Base-by-base conservation (phyloP, 2,329 filamentous ascomycete species). In the Intubia oerlemansii region DNA sequence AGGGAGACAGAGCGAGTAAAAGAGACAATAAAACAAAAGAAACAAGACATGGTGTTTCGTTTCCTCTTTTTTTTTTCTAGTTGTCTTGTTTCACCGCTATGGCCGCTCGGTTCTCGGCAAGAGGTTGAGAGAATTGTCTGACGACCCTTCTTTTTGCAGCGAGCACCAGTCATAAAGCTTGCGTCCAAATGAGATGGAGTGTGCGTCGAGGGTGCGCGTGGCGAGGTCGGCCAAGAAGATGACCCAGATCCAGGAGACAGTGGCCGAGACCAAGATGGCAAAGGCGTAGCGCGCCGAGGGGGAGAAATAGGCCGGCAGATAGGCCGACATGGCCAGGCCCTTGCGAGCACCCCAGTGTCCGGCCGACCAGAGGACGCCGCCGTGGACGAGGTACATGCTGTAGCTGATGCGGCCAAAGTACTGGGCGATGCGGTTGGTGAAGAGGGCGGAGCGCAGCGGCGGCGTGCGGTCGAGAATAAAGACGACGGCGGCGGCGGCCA, bases 331-430 rank as follows among this genome's bases (percentile, higher is more conserved):
- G 11, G 43, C 41, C 3, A 31, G 29, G 10, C 25, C 14, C 23
- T 27, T 30, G 17, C 27, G 21, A 10, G 22, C 31, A 7, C 18
- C 25, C 32, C 29, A 33, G 44, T 57, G 66, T 8, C 64, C 63
- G 13, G 60, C 38, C 2, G 55, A 55, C 38, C 66, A 62, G 41
- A 62, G 52, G 3, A 59, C 52, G 4, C 61, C 59, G 1, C 64
- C 62, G 42, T 72, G 66, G 49, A 70, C 59, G 10, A 72, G 53
- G 43, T 72, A 72, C 17, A 72, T 42, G 28, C 62, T 57, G 40
- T 66, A 72, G 29, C 62, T 68, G 37, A 71, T 59, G 40, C 57
- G 58, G 34, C 66, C 66, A 4, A 71, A 48, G 44, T 71, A 71
- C 31, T 36, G 36, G 14, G 36, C 25, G 5, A 46, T 29, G 2